A percentile compares a stretch with the other conserved stretches of the same genome.
Conservation (phyloP, 2,329 filamentous ascomycete genomes). For the Colletotrichum sp. region DNA sequence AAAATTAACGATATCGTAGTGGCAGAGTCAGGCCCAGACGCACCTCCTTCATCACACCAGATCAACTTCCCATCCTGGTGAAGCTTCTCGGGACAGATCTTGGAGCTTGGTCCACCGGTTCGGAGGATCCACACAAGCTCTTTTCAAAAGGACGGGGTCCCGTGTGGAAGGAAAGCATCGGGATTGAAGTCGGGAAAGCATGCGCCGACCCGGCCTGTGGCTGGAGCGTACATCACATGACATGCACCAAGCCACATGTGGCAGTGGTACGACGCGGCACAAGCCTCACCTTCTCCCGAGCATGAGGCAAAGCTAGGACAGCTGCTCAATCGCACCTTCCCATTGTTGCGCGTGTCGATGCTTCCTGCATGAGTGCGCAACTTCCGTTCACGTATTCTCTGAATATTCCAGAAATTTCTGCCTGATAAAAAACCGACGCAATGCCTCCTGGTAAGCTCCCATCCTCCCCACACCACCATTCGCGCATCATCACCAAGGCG, state of each 20-base stretch:
- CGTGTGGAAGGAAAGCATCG: neutral
- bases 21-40: neutral
- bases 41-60: neutral
- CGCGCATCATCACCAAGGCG: neutral
- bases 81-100: neutral
- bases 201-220: neutral
- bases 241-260: neutral
- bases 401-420: neutral
- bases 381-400: neutral
- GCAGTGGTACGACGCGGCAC: neutral
- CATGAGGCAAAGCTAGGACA: neutral
- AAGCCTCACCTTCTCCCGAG: neutral
- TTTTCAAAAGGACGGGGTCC: neutral
- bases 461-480: neutral
- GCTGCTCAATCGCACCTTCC: neutral
- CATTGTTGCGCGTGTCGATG: neutral
- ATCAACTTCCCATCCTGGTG: neutral
- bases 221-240: neutral
- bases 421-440: neutral
- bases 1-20: neutral
- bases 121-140: conserved; percentile 9
- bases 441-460: conserved; percentile 22
- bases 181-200: neutral
- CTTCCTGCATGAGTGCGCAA: neutral
- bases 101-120: conserved; percentile 17